phyloP scores from a whole-genome alignment of 2,329 filamentous ascomycete genomes.

The Thielaviopsis cerberus region DNA sequence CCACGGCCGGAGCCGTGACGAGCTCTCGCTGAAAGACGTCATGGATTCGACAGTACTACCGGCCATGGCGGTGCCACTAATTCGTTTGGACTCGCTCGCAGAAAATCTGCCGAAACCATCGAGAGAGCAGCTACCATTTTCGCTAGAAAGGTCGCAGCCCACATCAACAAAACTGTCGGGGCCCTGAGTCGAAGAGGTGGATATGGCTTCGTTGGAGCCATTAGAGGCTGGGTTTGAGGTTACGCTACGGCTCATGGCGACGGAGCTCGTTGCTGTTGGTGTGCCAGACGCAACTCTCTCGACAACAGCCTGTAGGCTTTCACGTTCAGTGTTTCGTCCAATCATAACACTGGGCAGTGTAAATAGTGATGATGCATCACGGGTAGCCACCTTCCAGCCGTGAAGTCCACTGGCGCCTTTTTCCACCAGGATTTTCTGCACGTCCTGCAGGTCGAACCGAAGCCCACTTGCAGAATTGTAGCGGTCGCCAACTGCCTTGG shows the following conservation, averaged over 20 bases:
- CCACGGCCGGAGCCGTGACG: slow-evolving; percentile 24
- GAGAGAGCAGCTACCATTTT: slow-evolving; percentile 35
- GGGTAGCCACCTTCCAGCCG: slow-evolving; percentile 59
- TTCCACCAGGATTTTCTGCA: slow-evolving; percentile 55
- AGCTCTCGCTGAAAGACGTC: slow-evolving; percentile 4
- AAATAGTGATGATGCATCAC: slow-evolving; percentile 83
- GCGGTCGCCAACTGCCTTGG: slow-evolving; percentile 69
- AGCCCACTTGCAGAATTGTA: slow-evolving; percentile 81
- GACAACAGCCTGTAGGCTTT: slow-evolving; percentile 53
- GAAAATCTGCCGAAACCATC: slow-evolving; percentile 31
- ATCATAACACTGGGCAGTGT: slow-evolving; percentile 67
- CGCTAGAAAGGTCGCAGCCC: slow-evolving; percentile 35
- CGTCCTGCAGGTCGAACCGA: slow-evolving; percentile 57
- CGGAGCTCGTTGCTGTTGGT: slow-evolving; percentile 16
- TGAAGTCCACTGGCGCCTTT: slow-evolving; percentile 55
- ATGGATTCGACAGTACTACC: neutral
- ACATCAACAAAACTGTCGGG: slow-evolving; percentile 19
- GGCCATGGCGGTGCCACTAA: neutral
- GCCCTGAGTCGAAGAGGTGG: slow-evolving; percentile 32
- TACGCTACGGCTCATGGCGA: slow-evolving; percentile 6
- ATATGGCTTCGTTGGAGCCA: slow-evolving; percentile 34
- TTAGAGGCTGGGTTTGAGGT: slow-evolving; percentile 17
- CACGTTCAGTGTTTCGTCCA: slow-evolving; percentile 54
- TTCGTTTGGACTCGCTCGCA: slow-evolving; percentile 4
- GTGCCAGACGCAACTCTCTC: slow-evolving; percentile 57